A percentile compares a stretch with the other conserved stretches of the same genome.
Evolutionary conservation across 345 rosid genomes (phyloP).

Genomic region (Lepidium africanum): DNA sequence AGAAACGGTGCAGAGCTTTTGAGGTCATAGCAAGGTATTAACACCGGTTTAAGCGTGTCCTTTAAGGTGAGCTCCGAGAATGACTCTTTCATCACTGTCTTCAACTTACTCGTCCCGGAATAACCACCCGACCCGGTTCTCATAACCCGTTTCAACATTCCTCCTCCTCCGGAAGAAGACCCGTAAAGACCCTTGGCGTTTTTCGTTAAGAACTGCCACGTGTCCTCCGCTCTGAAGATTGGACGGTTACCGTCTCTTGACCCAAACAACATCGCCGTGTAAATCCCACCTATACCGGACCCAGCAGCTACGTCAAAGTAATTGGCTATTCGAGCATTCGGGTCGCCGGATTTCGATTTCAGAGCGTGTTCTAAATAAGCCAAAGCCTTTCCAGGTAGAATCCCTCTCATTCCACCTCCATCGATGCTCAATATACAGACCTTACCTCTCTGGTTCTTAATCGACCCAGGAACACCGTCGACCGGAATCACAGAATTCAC

Average conservation of each 20-base stretch:
- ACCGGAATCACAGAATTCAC: background rate
- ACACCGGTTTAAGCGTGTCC: constrained; percentile 80
- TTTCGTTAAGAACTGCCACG: constrained; percentile 80
- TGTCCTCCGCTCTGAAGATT: constrained; percentile 71
- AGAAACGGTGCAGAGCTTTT: too few species aligned
- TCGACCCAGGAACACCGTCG: constrained; percentile 17
- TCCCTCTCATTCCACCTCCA: constrained; percentile 92
- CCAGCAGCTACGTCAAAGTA: constrained; percentile 94
- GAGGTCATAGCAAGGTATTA: background rate
- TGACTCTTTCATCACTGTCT: constrained; percentile 59
- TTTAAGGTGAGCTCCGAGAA: constrained; percentile 61
- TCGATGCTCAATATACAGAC: constrained; percentile 80
- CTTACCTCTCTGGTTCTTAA: constrained; percentile 92
- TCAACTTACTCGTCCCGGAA: constrained; percentile 38
- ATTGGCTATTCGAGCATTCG: constrained; percentile 83
- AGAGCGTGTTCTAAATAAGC: constrained; percentile 78
- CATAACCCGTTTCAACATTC: constrained; percentile 43
- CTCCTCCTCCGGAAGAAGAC: background rate
- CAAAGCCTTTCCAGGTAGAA: constrained; percentile 80
- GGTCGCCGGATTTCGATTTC: constrained; percentile 73
- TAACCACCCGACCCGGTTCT: constrained; percentile 37
- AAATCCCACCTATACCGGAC: constrained; percentile 82
- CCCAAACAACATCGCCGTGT: constrained; percentile 86
- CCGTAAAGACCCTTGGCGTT: constrained; percentile 58
- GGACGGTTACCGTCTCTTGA: constrained; percentile 68